Percentiles rank a stretch among this genome's conserved stretches.
Conservation (phyloP, 1,139 yeast genomes). For the Geotrichum klebahnii region DNA sequence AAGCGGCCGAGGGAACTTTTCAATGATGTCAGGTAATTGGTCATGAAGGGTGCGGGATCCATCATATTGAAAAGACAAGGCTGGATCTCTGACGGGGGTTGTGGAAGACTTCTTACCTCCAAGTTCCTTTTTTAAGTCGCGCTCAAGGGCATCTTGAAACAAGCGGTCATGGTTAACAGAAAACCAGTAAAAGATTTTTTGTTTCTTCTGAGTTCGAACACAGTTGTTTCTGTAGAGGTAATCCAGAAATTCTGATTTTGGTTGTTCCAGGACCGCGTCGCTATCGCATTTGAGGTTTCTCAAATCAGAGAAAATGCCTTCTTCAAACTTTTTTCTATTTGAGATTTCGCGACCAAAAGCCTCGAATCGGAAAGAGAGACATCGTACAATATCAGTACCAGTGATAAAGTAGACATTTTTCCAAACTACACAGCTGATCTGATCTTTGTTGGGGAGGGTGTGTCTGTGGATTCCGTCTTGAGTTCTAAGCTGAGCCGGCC, state of each 20-base stretch:
- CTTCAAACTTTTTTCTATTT: slow-evolving; percentile 92
- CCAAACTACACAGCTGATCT: slow-evolving; percentile 90
- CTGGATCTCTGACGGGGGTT: slow-evolving; percentile 43
- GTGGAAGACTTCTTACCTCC: slow-evolving; percentile 39
- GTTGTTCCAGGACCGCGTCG: slow-evolving; percentile 84
- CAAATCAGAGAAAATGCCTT: slow-evolving; percentile 88
- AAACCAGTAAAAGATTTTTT: slow-evolving; percentile 95
- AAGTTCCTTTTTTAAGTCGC: slow-evolving; percentile 79
- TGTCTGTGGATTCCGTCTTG: slow-evolving; percentile 32
- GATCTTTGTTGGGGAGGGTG: slow-evolving; percentile 80
- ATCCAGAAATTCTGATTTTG: slow-evolving; percentile 79
- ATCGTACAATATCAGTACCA: slow-evolving; percentile 93
- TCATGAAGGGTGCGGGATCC: slow-evolving; percentile 39
- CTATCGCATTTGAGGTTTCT: slow-evolving; percentile 81
- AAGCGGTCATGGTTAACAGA: slow-evolving; percentile 91
- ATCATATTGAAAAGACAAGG: slow-evolving; percentile 42
- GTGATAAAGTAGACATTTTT: slow-evolving; percentile 84
- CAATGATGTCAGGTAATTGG: slow-evolving; percentile 37
- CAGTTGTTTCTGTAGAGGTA: slow-evolving; percentile 84
- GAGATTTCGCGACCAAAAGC: slow-evolving; percentile 82
- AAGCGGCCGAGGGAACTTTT: slow-evolving; percentile 34
- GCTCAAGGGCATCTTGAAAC: slow-evolving; percentile 88
- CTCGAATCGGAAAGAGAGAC: slow-evolving; percentile 82
- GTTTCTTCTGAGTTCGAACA: slow-evolving; percentile 91
- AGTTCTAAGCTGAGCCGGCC: slow-evolving; percentile 19